Evolutionary conservation across 768 basidiomycete species (phyloP), one percentile per base, ranked within the genome.

Genomic region (Naganishia vaughanmartiniae): DNA sequence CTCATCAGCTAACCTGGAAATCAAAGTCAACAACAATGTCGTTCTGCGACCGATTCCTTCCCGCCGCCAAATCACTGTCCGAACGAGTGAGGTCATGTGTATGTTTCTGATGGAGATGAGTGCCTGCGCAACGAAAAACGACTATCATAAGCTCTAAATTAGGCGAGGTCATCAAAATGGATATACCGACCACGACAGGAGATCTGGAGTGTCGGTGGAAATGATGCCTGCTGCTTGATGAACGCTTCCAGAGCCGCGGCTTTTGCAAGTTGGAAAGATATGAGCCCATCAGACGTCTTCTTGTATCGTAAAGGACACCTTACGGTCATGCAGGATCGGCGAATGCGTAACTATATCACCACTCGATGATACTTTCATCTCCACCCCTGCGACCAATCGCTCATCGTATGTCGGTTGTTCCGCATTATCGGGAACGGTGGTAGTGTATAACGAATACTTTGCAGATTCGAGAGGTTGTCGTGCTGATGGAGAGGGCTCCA

Each of bases 141-240:
- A 33, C 21, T 15, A 0, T 4, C 0, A 21, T 24, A 6, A 58
- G 31, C 17, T 24, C 57, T 11, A 24, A n/a, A 19, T 12, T 7
- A 39, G 15, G n/a, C 31, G 57, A 19, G 19, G 33, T 39, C 19
- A 56, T 33, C 55, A 19, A n/a, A 33, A 21, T 33, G 9, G 53
- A 34, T 24, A 51, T 21, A 24, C 39, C 46, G 24, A 63, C 60
- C 60, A 45, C 24, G 21, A 45, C 60, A 63, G 7, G 28, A 1
- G 10, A 63, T 45, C 24, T 63, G 46, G n/a, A 63, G 26, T 2
- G 42, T 63, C 26, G 60, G 60, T 11, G 60, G 60, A 26, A 63
- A 46, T 24, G 60, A 42, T 36, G 60, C 60, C 39, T 63, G 39
- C 24, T 63, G 60, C 60, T 63, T 63, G 60, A 63, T 46, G 60